Conservation (phyloP, 2,329 filamentous ascomycete species). For the Botrytis fragariae region DNA sequence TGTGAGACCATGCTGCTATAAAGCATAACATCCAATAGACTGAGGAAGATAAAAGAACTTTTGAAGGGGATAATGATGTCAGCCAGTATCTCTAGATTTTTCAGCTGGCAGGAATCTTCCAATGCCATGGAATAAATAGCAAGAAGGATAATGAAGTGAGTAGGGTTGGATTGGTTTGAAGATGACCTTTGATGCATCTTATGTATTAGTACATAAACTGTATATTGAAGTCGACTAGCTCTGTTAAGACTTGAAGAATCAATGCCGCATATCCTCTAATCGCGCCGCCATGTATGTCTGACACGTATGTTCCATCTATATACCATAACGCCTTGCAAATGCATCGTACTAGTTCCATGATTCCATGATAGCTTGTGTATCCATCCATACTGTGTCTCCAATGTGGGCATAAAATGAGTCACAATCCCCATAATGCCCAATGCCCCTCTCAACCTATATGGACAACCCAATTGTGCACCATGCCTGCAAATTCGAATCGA, state of each 20-base stretch:
- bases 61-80: not conserved
- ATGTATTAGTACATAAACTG: constrained; percentile 8
- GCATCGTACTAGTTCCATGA: not conserved
- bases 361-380: not conserved
- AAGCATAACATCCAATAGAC: not conserved
- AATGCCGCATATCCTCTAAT: constrained; percentile 1
- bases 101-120: too few relatives aligned
- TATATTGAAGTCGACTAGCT: not conserved
- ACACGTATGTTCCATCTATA: constrained; percentile 9
- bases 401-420: not conserved
- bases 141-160: not conserved
- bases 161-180: not conserved
- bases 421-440: not conserved
- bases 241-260: not conserved
- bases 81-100: not conserved
- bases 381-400: constrained; percentile 1
- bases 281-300: constrained; percentile 1
- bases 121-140: not conserved
- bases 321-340: constrained; percentile 12
- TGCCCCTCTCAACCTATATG: not conserved
- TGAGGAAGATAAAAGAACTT: not conserved
- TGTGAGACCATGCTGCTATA: not conserved
- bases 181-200: not conserved
- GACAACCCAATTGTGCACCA: not conserved
- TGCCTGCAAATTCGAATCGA: not conserved